phyloP scores from a whole-genome alignment of 305 asterid species.

The Solanum hybrid region DNA sequence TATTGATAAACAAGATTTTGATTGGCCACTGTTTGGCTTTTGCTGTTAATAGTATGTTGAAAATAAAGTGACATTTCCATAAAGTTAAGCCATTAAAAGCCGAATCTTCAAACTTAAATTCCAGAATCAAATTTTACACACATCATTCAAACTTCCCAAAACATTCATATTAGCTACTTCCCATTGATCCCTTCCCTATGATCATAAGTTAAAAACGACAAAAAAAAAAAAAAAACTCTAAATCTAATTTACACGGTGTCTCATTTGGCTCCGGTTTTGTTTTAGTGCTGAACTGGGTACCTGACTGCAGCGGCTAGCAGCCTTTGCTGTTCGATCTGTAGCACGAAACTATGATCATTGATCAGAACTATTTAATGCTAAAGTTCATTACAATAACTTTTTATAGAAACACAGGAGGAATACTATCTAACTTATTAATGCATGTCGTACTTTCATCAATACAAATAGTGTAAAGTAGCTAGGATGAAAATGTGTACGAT shows the following conservation, averaged over 20 bases:
- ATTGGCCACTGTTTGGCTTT: not conserved
- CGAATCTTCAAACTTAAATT: not conserved
- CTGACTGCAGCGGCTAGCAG: constrained; percentile 24
- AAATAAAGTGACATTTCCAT: not conserved
- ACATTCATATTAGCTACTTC: not conserved
- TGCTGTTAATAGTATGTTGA: not conserved
- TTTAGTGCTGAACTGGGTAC: constrained; percentile 23
- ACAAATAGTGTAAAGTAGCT: not conserved
- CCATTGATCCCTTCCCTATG: not conserved
- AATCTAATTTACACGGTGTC: not conserved
- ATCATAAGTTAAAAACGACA: not conserved
- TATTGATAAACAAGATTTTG: not conserved
- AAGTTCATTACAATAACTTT: not conserved
- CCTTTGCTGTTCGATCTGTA: constrained; percentile 31
- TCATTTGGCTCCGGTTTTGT: not conserved
- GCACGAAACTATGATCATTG: not conserved
- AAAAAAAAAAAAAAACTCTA: not conserved
- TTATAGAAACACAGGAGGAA: not conserved
- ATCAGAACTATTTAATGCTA: not conserved
- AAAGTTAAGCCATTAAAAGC: not conserved
- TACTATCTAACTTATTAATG: not conserved
- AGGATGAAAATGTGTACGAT: not conserved
- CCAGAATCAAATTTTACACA: constrained; percentile 1
- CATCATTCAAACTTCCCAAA: not conserved
- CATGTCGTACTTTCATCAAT: not conserved